A percentile compares a stretch with the other conserved stretches of the same genome.
Conservation (phyloP, 176 grass and related monocot genomes). For the Hsuehochloa calcarea region DNA sequence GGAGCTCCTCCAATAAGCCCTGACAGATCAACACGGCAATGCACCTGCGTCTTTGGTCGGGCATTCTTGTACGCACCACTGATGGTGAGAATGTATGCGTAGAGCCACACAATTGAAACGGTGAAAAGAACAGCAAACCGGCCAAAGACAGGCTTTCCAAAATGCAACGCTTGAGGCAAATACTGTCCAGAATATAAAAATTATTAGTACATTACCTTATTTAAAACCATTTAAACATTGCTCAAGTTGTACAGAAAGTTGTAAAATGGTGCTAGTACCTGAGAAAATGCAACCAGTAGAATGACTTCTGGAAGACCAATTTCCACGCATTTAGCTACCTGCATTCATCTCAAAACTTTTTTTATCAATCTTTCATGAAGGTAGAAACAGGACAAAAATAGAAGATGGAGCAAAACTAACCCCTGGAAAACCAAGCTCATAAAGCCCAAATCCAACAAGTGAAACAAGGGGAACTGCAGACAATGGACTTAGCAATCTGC, state of each 20-base stretch:
- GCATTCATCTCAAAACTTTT: not conserved
- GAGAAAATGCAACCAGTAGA: slow-evolving; percentile 68
- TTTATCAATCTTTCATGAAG: not conserved
- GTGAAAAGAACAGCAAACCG: slow-evolving; percentile 83
- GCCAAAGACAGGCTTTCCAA: slow-evolving; percentile 53
- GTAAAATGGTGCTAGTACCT: slow-evolving; percentile 49
- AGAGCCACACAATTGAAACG: slow-evolving; percentile 82
- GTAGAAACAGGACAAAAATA: not conserved
- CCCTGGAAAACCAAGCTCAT: slow-evolving; percentile 95
- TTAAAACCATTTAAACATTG: not conserved
- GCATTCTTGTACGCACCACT: slow-evolving; percentile 77
- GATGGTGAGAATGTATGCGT: slow-evolving; percentile 82
- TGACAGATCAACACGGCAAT: slow-evolving; percentile 89
- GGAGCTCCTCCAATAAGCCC: slow-evolving; percentile 78
- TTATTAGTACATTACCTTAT: not conserved
- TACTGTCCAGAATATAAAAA: slow-evolving; percentile 50
- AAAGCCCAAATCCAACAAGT: slow-evolving; percentile 89
- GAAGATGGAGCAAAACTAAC: slow-evolving; percentile 42
- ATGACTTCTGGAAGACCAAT: slow-evolving; percentile 80
- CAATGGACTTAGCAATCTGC: slow-evolving; percentile 78
- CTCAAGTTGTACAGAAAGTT: not conserved
- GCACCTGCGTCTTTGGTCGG: slow-evolving; percentile 71
- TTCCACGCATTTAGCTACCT: slow-evolving; percentile 98
- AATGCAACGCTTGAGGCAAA: slow-evolving; percentile 50
- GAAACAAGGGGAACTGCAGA: slow-evolving; percentile 82